phyloP scores from a whole-genome alignment of 495 filamentous ascomycete species.

The Podospora fimiseda region DNA sequence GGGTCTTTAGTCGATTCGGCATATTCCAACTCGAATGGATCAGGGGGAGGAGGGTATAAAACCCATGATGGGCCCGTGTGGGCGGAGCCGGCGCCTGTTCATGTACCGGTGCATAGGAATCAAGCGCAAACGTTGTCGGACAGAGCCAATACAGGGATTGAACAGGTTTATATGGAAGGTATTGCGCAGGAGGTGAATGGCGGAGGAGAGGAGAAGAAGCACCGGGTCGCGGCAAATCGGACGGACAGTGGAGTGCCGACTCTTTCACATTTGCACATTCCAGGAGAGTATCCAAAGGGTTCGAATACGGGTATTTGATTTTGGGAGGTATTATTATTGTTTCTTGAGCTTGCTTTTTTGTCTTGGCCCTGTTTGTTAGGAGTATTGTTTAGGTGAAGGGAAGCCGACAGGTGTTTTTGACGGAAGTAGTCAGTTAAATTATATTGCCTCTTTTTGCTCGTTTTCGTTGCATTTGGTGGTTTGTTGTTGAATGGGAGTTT shows the following conservation, averaged over 20 bases:
- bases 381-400: too few relatives aligned
- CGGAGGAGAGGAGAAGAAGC: neutral
- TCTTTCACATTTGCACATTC: slow-evolving; percentile 45
- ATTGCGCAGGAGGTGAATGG: neutral
- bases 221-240: slow-evolving; percentile 6
- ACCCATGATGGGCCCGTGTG: neutral
- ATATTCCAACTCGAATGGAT: neutral
- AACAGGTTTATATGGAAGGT: neutral
- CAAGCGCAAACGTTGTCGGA: slow-evolving; percentile 1
- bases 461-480: too few relatives aligned
- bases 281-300: slow-evolving; percentile 50
- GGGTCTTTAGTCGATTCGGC: neutral
- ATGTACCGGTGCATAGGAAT: neutral
- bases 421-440: too few relatives aligned
- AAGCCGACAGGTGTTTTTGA: too few relatives aligned
- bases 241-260: slow-evolving; percentile 26
- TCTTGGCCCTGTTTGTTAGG: too few relatives aligned
- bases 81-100: slow-evolving; percentile 13
- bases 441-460: too few relatives aligned
- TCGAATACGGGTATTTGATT: slow-evolving; percentile 13
- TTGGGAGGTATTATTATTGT: too few relatives aligned
- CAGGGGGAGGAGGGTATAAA: neutral
- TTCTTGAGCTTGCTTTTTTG: too few relatives aligned
- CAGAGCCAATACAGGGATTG: neutral
- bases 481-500: too few relatives aligned